Base-by-base conservation (phyloP, 148 eudicot genomes). In the Diospyros lotus region DNA sequence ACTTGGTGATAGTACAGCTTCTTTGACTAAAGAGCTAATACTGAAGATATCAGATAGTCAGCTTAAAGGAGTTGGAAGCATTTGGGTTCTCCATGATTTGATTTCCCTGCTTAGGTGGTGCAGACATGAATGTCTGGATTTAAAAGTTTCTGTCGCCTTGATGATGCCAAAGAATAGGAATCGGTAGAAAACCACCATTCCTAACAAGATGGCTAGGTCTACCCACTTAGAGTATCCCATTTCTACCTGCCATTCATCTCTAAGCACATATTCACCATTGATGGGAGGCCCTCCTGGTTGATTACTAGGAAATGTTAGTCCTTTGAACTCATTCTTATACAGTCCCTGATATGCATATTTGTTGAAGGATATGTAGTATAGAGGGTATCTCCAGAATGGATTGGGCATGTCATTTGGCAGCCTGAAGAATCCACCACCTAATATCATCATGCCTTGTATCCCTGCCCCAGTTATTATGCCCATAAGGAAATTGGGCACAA, bases 381-480 rank as follows among this genome's bases (percentile, higher is more conserved):
- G 38, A 1, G 89, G 89, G 80, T 82, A 85, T 39, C 68, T 71
- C 91, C 89, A 87, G 46, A 87, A 69, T 1, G 71, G 56, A 0
- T 11, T 52, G 1, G 91, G 85, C 10, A 87, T 44, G 6, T 85
- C 82, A 6, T 74, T 70, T 0, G 88, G 89, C 39, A 81, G 51
- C 9, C 85, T 75, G 46, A 83, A 87, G 40, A 85, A 85, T 0
- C 91, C 91, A 0, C 84, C 82, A 5, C 71, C 61, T 56, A 87
- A 48, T 2, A 76, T 61, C 80, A 87, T 77, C 0, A 87, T 3
- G 0, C 79, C 90, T 77, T 86, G 91, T 5, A 90, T 80, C 44
- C 90, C 91, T 1, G 91, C 78, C 5, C 91, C 94, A 0, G 64
- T 67, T 48, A 88, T 83, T 45, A 90, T 87, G 1, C 94, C 91